Evolutionary conservation across 2,329 filamentous ascomycete species (phyloP).

Genomic region (Sporothrix sp.): DNA sequence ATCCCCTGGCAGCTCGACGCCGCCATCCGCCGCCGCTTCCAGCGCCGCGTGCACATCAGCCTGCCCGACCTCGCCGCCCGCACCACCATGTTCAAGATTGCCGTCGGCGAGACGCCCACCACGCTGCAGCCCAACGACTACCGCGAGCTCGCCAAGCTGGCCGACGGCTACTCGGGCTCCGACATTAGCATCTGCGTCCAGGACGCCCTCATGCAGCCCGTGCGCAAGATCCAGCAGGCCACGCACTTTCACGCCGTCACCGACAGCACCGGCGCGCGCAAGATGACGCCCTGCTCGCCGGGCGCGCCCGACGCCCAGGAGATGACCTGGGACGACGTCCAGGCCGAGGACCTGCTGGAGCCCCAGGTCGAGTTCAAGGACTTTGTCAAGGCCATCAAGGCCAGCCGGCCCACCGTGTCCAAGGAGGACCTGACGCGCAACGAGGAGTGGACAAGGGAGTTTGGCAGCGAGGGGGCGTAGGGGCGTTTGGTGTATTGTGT

Average conservation of each 20-base stretch:
- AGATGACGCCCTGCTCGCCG: slow-evolving; percentile 84
- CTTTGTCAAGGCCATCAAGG: slow-evolving; percentile 85
- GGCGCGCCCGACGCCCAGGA: slow-evolving; percentile 78
- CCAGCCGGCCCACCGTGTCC: slow-evolving; percentile 82
- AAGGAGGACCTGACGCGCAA: slow-evolving; percentile 74
- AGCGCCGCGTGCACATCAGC: slow-evolving; percentile 90
- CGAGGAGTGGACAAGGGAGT: slow-evolving; percentile 90
- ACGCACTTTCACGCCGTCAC: slow-evolving; percentile 92
- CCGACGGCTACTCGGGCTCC: slow-evolving; percentile 89
- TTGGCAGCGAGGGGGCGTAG: slow-evolving; percentile 75
- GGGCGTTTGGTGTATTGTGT: neutral
- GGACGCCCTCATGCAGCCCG: slow-evolving; percentile 92
- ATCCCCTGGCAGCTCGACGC: slow-evolving; percentile 98
- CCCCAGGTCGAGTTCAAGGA: slow-evolving; percentile 82
- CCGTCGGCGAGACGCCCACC: slow-evolving; percentile 87
- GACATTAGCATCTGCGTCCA: slow-evolving; percentile 96
- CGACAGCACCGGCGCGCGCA: slow-evolving; percentile 51
- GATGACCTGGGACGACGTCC: slow-evolving; percentile 87
- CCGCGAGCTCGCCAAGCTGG: slow-evolving; percentile 66
- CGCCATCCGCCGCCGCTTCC: slow-evolving; percentile 91
- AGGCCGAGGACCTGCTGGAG: slow-evolving; percentile 74
- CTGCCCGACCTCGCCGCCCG: slow-evolving; percentile 79
- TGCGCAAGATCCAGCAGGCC: slow-evolving; percentile 91
- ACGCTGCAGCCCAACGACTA: slow-evolving; percentile 70
- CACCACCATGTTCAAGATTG: slow-evolving; percentile 90